These are phyloP conservation scores for Trichophyton mentagrophytes DNA, from an alignment of 2,329 filamentous ascomycete species.

Conservation along the genomic window DNA sequence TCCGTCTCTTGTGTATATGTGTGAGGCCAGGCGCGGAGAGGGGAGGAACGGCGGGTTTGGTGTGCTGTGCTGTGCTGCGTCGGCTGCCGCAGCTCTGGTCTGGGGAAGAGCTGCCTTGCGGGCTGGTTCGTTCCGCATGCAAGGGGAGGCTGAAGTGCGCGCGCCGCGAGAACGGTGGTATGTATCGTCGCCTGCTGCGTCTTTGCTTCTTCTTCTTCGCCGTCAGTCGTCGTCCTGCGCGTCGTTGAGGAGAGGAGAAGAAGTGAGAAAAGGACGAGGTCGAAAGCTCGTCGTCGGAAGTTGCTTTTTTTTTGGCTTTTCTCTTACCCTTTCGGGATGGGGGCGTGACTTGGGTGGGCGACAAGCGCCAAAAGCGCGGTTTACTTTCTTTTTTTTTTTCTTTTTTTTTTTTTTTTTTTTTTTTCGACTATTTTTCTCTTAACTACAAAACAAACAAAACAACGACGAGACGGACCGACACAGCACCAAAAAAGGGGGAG, in stretches of 20 bases:
- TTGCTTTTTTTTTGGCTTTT: conserved; percentile 4
- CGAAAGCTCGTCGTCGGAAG: not conserved
- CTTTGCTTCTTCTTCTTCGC: not conserved
- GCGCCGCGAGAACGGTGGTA: not conserved
- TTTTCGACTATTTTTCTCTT: not conserved
- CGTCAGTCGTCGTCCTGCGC: not conserved
- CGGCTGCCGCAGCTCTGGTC: not conserved
- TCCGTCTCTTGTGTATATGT: not conserved
- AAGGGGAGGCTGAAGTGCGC: not conserved
- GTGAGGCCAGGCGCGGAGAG: not conserved
- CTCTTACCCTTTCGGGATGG: not conserved
- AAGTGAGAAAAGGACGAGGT: not conserved
- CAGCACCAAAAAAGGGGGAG: not conserved
- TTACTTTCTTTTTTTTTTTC: not conserved
- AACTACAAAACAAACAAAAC: no score
- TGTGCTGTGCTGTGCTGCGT: not conserved
- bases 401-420: not conserved
- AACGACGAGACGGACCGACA: not conserved
- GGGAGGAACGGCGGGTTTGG: not conserved
- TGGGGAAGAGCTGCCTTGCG: not conserved
- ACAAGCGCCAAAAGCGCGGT: not conserved
- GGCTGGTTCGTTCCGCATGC: not conserved
- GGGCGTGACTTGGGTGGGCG: conserved; percentile 1
- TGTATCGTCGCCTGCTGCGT: not conserved
- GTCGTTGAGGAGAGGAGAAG: not conserved